Base-by-base conservation (phyloP, 345 rosid species). In the Gossypium herbaceum region DNA sequence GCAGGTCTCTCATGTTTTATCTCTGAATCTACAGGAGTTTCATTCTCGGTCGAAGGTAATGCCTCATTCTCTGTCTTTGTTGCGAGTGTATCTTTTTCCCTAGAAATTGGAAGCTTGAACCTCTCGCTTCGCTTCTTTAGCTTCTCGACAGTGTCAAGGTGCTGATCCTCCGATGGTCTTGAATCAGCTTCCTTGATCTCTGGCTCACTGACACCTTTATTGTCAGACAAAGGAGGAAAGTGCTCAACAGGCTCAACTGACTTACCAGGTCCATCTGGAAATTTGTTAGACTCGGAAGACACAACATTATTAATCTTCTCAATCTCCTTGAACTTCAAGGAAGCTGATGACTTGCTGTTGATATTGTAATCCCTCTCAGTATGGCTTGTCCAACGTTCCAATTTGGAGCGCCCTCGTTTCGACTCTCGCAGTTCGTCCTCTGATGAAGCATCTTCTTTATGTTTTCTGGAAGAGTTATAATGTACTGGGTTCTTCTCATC, bases 301-400 rank as follows among this genome's bases (percentile, higher is more conserved):
- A 79, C 81, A 62, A 78, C 86, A 70, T 80, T 84, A 74, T 71
- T 79, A 68, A 73, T 82, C 81, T 79, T 85, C 17, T 86, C 92
- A 56, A 71, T 80, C 73, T 88, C 93, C 81, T 90, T 90, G 47
- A 76, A 74, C 83, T 86, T 95, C 74, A 83, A 81, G 68, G 94
- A 80, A 80, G 91, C 83, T 24, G 96, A 84, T 52, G 90, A 60
- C 86, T 88, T 91, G 74, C 74, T 80, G 78, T 81, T 75, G 54
- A 87, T 76, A 71, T 68, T 80, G 82, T 76, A 87, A 79, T 91
- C 98, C 84, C 89, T 89, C 88, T 91, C 97, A 78, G 82, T 89
- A 70, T 93, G 97, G 91, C 97, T 95, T 2, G 90, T 85, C 99
- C 99, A 95, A 19, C 94, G 93, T 80, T 95, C 99, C 82, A 93